Evolutionary conservation across 495 filamentous ascomycete genomes (phyloP), one percentile per base, ranked within the genome.

Genomic region (Filosporella fistucella): DNA sequence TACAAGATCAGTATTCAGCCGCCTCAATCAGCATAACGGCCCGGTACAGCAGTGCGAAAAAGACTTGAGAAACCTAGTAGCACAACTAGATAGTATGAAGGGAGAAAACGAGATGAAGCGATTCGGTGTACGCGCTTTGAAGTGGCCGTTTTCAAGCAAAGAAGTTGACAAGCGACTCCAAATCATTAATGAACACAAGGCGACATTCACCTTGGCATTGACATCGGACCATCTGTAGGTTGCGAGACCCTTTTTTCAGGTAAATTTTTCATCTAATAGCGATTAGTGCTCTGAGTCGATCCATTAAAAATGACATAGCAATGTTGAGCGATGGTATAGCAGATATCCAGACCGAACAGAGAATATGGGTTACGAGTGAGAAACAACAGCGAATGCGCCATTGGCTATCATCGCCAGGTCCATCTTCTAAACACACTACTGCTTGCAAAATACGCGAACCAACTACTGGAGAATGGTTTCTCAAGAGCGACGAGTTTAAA

Each of bases 281-380:
- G 13, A 35, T 35, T 17, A 35, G 12, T 17, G 4, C 18, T n/a
- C n/a, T 30, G n/a, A n/a, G 8, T 30, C 28, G 28, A 8, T 8
- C 28, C 28, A 30, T 30, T 30, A 30, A 30, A n/a, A n/a, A 8
- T 8, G 28, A n/a, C n/a, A 30, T 30, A n/a, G 28, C 8, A 30
- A 30, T 8, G 28, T n/a, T 30, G 28, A 30, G 28, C 28, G 28
- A 8, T 20, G 3, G 24, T 32, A 3, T 5, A 32, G 42, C 11
- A 32, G 9, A 1, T 17, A 21, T 6, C 12, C 42, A 60, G n/a
- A 16, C 24, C 17, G 35, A 33, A 1, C 62, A 63, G 1, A 62
- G 65, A 11, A 22, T 30, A n/a, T 67, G 64, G 63, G 45, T 67
- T 0, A 28, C 61, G 20, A 13, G 58, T 7, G 32, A 52, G 44